Conservation (phyloP, 257 asterid genomes). For the Hygrophila difformis region DNA sequence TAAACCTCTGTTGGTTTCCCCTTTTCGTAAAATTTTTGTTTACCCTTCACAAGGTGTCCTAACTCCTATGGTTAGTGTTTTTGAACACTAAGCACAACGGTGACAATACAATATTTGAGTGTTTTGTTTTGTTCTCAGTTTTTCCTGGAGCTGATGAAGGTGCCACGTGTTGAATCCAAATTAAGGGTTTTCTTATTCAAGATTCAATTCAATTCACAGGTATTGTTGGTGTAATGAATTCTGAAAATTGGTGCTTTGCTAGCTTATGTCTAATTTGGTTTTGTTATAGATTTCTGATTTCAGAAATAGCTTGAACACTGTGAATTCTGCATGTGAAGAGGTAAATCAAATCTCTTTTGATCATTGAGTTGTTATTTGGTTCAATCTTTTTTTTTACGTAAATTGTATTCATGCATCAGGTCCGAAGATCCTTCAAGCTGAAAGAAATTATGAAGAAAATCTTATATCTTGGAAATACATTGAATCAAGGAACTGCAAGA, state of each 20-base stretch:
- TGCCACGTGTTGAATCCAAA: constrained; percentile 96
- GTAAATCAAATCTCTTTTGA: constrained; percentile 29
- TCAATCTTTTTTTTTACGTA: constrained; percentile 7
- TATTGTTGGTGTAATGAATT: constrained; percentile 27
- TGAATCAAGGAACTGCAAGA: constrained; percentile 99
- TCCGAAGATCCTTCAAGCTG: constrained; percentile 78
- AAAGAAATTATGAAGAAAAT: constrained; percentile 90
- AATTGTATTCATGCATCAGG: constrained; percentile 41
- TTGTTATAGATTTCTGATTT: constrained; percentile 69
- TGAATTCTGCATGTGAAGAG: constrained; percentile 95
- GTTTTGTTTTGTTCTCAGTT: constrained; percentile 59
- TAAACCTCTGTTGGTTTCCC: no score
- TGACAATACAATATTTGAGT: no score
- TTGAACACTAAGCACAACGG: constrained; percentile 2
- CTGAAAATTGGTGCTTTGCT: constrained; percentile 12
- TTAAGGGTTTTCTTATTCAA: constrained; percentile 92
- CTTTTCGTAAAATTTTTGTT: not conserved
- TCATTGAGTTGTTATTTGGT: constrained; percentile 14
- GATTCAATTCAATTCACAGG: constrained; percentile 94
- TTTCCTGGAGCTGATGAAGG: constrained; percentile 99
- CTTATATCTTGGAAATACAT: constrained; percentile 75
- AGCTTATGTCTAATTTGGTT: constrained; percentile 20
- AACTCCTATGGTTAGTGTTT: not conserved
- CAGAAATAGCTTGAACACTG: constrained; percentile 68
- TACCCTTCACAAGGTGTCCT: constrained; percentile 1